Percentiles rank a stretch among this genome's conserved stretches.
Evolutionary conservation across 208 protist species (phyloP).

Genomic region (Trypanosoma caninum): DNA sequence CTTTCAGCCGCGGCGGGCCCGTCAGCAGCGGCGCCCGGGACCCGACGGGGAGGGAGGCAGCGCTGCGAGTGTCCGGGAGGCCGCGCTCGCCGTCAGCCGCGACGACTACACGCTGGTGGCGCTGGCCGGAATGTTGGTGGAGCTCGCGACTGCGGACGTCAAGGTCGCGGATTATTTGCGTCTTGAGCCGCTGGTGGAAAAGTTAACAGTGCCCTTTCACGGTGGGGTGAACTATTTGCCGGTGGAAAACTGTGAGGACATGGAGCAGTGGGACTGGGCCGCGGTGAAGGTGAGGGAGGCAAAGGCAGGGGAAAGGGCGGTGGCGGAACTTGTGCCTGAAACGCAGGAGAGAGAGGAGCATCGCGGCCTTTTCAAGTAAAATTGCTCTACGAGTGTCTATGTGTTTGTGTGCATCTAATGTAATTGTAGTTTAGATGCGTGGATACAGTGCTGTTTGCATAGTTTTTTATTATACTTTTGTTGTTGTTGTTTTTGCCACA

Average conservation of each 20-base stretch:
- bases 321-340: slow-evolving; percentile 31
- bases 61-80: slow-evolving; percentile 5
- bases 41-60: background rate
- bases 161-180: slow-evolving; percentile 60
- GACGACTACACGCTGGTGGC: slow-evolving; percentile 82
- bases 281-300: slow-evolving; percentile 57
- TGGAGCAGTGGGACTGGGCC: slow-evolving; percentile 73
- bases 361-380: slow-evolving; percentile 64
- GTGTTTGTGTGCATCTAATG: slow-evolving; percentile 10
- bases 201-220: slow-evolving; percentile 74
- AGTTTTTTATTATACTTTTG: background rate
- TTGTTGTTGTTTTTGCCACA: slow-evolving; percentile 1
- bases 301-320: slow-evolving; percentile 1
- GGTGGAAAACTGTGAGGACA: slow-evolving; percentile 86
- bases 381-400: background rate
- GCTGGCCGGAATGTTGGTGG: slow-evolving; percentile 73
- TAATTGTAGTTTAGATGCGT: too few relatives aligned
- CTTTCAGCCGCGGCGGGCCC: slow-evolving; percentile 46
- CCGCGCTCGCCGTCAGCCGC: slow-evolving; percentile 47
- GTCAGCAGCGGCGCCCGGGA: slow-evolving; percentile 31
- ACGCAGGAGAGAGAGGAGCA: slow-evolving; percentile 68
- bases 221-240: slow-evolving; percentile 65
- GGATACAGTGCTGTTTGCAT: too few relatives aligned
- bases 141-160: slow-evolving; percentile 53
- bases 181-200: slow-evolving; percentile 74